Percentiles rank a stretch among this genome's conserved stretches.
Evolutionary conservation across 192 early-diverging fungal genomes (phyloP).

Genomic region (Backusella parvicylindrica): DNA sequence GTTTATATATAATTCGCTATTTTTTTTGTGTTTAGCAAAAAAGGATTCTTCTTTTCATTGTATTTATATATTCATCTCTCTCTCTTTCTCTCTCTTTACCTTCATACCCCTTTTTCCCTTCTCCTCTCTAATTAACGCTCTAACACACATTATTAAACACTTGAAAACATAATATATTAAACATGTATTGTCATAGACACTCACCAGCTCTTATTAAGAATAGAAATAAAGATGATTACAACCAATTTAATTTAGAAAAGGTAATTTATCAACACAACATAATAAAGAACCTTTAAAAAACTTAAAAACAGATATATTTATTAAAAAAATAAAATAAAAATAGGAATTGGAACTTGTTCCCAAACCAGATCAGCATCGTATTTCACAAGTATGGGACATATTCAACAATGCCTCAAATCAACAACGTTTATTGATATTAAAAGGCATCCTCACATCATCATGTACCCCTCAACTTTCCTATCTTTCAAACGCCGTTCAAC

Average conservation of each 20-base stretch:
- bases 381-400: slow-evolving; percentile 58
- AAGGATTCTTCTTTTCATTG: background rate
- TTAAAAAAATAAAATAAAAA: background rate
- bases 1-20: background rate
- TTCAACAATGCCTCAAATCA: slow-evolving; percentile 57
- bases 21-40: background rate
- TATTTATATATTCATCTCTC: background rate
- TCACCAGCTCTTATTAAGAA: slow-evolving; percentile 44
- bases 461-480: slow-evolving; percentile 85
- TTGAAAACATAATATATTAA: background rate
- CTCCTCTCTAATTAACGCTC: background rate
- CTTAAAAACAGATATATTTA: background rate
- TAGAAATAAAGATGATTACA: slow-evolving; percentile 40
- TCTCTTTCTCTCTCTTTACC: background rate
- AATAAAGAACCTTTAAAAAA: background rate
- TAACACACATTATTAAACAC: background rate
- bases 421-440: slow-evolving; percentile 61
- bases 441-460: slow-evolving; percentile 72
- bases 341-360: slow-evolving; percentile 52
- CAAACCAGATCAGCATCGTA: slow-evolving; percentile 48
- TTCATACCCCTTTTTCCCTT: background rate
- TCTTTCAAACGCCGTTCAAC: slow-evolving; percentile 63
- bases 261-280: slow-evolving; percentile 14
- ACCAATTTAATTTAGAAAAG: slow-evolving; percentile 36
- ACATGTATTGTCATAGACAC: slow-evolving; percentile 42